phyloP scores from a whole-genome alignment of 2,329 filamentous ascomycete species.

The Arthrobotrys sinensis region DNA sequence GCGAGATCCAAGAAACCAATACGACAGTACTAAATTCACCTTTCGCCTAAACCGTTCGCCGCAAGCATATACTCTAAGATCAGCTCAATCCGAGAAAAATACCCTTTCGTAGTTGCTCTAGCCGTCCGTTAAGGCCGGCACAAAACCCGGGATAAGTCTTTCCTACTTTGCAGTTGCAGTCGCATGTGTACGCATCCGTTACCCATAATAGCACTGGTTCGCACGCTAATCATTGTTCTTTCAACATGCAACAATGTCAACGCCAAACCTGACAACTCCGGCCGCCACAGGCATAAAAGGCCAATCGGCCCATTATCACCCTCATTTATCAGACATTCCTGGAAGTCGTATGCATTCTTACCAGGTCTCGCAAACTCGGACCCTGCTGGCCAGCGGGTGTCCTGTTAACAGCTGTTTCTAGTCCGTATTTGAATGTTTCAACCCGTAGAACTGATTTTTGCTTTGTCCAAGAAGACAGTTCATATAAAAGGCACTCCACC shows the following conservation, averaged over 20 bases:
- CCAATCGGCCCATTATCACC: not conserved
- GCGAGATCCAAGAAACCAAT: too few species aligned
- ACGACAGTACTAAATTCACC: too few species aligned
- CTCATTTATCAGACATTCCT: not conserved
- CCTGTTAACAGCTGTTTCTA: not conserved
- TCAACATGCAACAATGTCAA: conserved; percentile 20
- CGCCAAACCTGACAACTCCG: not conserved
- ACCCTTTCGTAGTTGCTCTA: not conserved
- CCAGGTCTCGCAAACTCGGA: not conserved
- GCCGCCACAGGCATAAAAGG: not conserved
- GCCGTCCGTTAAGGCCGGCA: not conserved
- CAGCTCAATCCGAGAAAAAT: not conserved
- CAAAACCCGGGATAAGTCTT: not conserved
- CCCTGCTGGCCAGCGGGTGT: not conserved
- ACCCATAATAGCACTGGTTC: not conserved
- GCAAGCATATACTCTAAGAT: conserved; percentile 2
- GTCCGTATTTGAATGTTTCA: not conserved
- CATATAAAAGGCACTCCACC: conserved; percentile 13
- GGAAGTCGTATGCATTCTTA: conserved; percentile 7
- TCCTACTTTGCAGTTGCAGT: not conserved
- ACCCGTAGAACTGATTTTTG: not conserved
- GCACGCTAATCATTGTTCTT: not conserved
- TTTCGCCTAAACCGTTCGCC: not conserved
- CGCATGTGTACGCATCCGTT: not conserved
- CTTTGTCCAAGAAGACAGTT: conserved; percentile 1